These are phyloP conservation scores for Triticum timopheevii DNA, from an alignment of 176 grass and related monocot species.

Conservation along the genomic window DNA sequence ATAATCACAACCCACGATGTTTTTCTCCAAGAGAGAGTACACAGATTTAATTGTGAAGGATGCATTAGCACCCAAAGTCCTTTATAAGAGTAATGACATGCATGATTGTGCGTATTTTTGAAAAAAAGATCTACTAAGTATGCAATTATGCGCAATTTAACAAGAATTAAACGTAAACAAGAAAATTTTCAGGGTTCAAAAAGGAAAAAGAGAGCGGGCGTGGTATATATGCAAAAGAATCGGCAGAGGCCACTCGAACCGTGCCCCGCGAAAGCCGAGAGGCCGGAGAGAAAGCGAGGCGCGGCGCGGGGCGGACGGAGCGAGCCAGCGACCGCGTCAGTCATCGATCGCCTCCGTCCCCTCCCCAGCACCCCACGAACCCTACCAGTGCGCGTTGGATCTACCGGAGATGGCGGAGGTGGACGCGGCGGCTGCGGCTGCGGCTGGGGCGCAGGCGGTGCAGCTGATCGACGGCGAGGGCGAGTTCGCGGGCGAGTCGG, in stretches of 20 bases:
- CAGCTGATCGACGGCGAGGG: conserved; percentile 68
- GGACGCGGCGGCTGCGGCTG: background rate
- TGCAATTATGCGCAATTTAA: no score
- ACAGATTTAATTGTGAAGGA: no score
- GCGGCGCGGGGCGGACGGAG: conserved; percentile 19
- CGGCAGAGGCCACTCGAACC: background rate
- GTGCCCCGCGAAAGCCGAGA: conserved; percentile 45
- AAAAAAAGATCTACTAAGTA: no score
- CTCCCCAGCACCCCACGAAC: background rate
- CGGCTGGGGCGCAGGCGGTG: conserved; percentile 27
- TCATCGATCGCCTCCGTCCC: background rate
- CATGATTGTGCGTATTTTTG: no score
- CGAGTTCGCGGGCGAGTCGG: conserved; percentile 41
- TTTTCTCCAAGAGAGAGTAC: no score
- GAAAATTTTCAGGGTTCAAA: no score
- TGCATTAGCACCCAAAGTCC: no score
- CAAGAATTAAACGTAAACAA: no score
- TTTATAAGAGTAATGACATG: no score
- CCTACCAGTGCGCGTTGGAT: background rate
- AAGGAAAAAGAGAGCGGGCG: no score
- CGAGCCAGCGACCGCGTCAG: background rate
- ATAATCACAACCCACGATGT: no score
- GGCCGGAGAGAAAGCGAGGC: conserved; percentile 24
- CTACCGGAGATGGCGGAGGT: conserved; percentile 29
- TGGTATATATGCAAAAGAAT: conserved; percentile 26